Evolutionary conservation across 805 yeast genomes (phyloP).

Genomic region (Hanseniaspora clermontiae): DNA sequence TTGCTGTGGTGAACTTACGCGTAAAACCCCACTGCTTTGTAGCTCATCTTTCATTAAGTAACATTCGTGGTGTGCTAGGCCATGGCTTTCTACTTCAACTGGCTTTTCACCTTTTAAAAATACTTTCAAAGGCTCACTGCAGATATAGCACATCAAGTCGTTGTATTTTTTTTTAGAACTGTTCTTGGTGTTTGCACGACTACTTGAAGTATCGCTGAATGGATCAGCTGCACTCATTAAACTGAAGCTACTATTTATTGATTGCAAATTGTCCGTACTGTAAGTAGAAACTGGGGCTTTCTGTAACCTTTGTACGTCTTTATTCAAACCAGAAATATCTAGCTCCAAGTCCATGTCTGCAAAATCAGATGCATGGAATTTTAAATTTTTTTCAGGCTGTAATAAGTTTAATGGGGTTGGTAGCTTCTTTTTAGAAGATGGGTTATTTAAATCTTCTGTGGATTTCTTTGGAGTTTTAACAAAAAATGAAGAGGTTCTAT

Average conservation of each 20-base stretch:
- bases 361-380: neutral
- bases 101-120: constrained; percentile 34
- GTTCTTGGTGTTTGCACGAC: neutral
- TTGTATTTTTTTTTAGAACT: constrained; percentile 19
- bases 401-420: constrained; percentile 19
- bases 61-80: constrained; percentile 36
- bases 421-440: neutral
- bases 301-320: neutral
- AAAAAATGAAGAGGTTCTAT: neutral
- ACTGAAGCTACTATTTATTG: neutral
- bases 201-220: neutral
- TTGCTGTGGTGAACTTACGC: too few species aligned
- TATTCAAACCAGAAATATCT: neutral
- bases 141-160: constrained; percentile 31
- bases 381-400: constrained; percentile 15
- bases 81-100: constrained; percentile 33
- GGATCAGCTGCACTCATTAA: neutral
- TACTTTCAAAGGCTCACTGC: constrained; percentile 33
- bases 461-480: neutral
- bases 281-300: neutral
- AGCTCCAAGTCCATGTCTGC: neutral
- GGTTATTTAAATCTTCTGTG: neutral
- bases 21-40: neutral
- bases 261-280: neutral
- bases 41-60: constrained; percentile 24